These are phyloP conservation scores for Coemansia sp. DNA, from an alignment of 192 early-diverging fungal genomes.

Conservation along the genomic window DNA sequence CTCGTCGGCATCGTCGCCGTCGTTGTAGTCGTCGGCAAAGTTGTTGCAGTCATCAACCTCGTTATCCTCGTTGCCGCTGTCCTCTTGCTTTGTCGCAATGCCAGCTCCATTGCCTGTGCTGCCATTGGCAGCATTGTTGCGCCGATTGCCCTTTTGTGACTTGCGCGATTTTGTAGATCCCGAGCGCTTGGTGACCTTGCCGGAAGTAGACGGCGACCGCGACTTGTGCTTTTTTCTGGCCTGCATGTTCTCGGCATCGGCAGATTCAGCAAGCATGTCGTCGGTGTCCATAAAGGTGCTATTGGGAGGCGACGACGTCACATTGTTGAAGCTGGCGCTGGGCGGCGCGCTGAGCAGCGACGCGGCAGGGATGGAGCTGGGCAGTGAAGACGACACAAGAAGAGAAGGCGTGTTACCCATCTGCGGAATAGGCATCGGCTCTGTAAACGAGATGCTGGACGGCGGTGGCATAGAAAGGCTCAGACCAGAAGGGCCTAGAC, in stretches of 20 bases:
- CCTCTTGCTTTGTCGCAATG: too few species aligned
- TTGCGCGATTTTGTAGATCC: conserved; percentile 1
- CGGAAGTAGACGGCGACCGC: neutral
- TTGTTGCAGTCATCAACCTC: neutral
- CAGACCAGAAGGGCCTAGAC: neutral
- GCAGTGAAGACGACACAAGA: neutral
- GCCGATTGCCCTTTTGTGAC: neutral
- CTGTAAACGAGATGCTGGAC: neutral
- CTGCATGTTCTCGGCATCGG: neutral
- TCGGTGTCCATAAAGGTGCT: conserved; percentile 8
- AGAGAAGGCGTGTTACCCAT: neutral
- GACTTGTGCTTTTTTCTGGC: conserved; percentile 3
- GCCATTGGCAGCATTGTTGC: neutral
- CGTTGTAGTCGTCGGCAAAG: neutral
- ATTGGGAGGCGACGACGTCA: neutral
- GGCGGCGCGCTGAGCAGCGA: conserved; percentile 1
- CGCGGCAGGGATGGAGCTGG: neutral
- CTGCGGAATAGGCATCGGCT: conserved; percentile 2
- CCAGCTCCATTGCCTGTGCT: neutral
- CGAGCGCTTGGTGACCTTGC: conserved; percentile 6
- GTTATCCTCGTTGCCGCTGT: neutral
- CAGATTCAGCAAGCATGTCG: neutral
- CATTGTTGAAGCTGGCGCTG: neutral
- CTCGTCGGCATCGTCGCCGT: conserved; percentile 4
- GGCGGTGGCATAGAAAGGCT: conserved; percentile 3